Evolutionary conservation across 441 rosid species (phyloP), one percentile per base, ranked within the genome.

Genomic region (Capsella rubella): DNA sequence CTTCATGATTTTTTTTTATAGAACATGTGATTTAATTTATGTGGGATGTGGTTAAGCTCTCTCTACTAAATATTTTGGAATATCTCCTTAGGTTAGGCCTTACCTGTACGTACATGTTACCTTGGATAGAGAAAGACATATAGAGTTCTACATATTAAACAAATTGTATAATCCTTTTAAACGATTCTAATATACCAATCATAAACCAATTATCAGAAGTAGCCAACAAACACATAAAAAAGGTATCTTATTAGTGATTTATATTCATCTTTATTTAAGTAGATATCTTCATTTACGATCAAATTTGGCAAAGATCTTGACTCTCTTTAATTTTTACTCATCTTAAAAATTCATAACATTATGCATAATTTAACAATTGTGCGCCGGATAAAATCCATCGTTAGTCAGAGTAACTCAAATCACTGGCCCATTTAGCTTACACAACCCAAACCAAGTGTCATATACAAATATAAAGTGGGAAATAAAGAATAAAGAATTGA

Each of bases 401-500:
- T 11, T 28, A 71, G 0, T 21, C 15, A 34, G 21, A 59, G 28
- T 21, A 21, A 21, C 72, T 43, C 28, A 35, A 51, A 3, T 69
- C 8, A 32, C 4, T 49, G 53, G 66, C 54, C 71, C 61, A 64
- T 47, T 47, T 29, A 61, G 51, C 14, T 16, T 54, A 32, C 42
- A 42, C 32, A 42, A 62, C 51, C 45, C 64, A 61, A 53, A 52
- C 16, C 67, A 65, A 46, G n/a, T n/a, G 60, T 2, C 40, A 3
- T 8, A 29, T 0, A 15, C 15, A 67, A 8, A 37, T 25, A 67
- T 13, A 54, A 68, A 45, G 52, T 28, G 15, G 25, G 47, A 47
- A 46, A 42, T 57, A 29, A 66, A 58, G 37, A 58, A 66, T 57
- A 74, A 74, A 40, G 0, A 29, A 40, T 29, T 12, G 51, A 39